These are phyloP conservation scores for Tulasnella sp. DNA, from an alignment of 768 basidiomycete species.

Conservation along the genomic window DNA sequence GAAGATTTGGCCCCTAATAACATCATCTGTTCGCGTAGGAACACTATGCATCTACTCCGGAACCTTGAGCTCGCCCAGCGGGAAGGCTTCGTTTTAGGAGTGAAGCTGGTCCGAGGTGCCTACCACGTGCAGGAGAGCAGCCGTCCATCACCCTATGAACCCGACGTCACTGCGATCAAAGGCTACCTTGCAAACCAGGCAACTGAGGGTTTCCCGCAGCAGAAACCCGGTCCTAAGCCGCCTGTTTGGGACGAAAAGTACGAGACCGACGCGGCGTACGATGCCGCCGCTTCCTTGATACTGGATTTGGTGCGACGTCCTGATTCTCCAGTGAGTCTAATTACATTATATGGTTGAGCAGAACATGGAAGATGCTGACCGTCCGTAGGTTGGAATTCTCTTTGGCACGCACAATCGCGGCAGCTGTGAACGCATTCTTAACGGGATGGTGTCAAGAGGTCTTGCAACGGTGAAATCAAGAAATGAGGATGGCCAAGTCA, in stretches of 20 bases:
- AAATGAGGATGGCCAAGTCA: slow-evolving; percentile 38
- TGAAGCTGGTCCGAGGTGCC: slow-evolving; percentile 92
- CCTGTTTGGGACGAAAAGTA: slow-evolving; percentile 72
- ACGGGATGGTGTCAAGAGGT: slow-evolving; percentile 59
- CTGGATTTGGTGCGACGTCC: slow-evolving; percentile 8
- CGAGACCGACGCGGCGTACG: slow-evolving; percentile 75
- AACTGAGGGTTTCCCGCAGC: slow-evolving; percentile 10
- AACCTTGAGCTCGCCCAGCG: slow-evolving; percentile 66
- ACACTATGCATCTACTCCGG: slow-evolving; percentile 66
- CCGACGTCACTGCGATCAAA: background rate
- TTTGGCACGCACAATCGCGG: slow-evolving; percentile 88
- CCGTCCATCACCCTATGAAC: slow-evolving; percentile 48
- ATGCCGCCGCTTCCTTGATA: slow-evolving; percentile 43
- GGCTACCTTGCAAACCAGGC: background rate
- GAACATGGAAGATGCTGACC: slow-evolving; percentile 41
- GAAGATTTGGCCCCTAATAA: background rate
- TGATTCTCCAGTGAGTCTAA: slow-evolving; percentile 43
- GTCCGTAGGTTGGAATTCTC: slow-evolving; percentile 58
- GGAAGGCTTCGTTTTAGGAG: slow-evolving; percentile 74
- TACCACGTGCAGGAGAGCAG: slow-evolving; percentile 79
- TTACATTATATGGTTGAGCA: slow-evolving; percentile 59
- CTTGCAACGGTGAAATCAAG: slow-evolving; percentile 51
- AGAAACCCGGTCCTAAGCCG: slow-evolving; percentile 38
- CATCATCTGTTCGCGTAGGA: slow-evolving; percentile 48
- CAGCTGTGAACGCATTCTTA: slow-evolving; percentile 64